Evolutionary conservation across 495 filamentous ascomycete species (phyloP).

Genomic region (Neurospora sp.): DNA sequence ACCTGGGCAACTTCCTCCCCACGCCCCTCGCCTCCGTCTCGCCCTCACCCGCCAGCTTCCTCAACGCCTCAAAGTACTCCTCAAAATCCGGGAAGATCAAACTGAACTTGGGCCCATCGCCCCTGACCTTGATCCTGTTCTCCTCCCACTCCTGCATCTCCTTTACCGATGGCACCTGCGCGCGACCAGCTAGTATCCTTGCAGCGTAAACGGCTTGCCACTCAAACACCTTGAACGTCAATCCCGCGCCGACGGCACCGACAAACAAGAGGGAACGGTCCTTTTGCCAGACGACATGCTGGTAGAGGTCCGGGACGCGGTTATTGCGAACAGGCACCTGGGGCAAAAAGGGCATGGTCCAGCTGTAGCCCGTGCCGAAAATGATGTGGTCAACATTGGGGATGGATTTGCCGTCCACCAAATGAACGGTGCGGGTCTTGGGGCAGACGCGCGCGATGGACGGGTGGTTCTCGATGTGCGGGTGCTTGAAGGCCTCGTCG

Average conservation of each 20-base stretch:
- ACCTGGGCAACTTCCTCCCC: constrained; percentile 37
- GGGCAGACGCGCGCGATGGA: constrained; percentile 33
- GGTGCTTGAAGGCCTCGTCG: constrained; percentile 41
- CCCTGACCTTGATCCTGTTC: constrained; percentile 36
- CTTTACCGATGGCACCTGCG: constrained; percentile 27
- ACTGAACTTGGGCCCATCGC: constrained; percentile 40
- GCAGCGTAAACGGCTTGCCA: constrained; percentile 33
- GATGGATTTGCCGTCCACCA: constrained; percentile 40
- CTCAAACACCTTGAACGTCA: constrained; percentile 32
- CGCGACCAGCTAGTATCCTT: constrained; percentile 26
- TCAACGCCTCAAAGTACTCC: constrained; percentile 43
- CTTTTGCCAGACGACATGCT: constrained; percentile 43
- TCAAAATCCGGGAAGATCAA: constrained; percentile 44
- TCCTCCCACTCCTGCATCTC: constrained; percentile 45
- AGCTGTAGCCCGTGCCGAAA: constrained; percentile 48
- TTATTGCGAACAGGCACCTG: constrained; percentile 41
- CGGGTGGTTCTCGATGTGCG: constrained; percentile 31
- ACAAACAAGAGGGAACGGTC: constrained; percentile 29
- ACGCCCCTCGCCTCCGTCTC: constrained; percentile 8
- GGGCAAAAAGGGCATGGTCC: constrained; percentile 46
- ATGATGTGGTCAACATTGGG: constrained; percentile 45
- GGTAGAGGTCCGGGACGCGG: constrained; percentile 44
- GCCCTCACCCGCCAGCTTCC: constrained; percentile 38
- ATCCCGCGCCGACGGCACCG: constrained; percentile 23
- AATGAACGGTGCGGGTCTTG: constrained; percentile 27